Evolutionary conservation across 345 rosid species (phyloP).

Genomic region (Mallotus nudiflorus): DNA sequence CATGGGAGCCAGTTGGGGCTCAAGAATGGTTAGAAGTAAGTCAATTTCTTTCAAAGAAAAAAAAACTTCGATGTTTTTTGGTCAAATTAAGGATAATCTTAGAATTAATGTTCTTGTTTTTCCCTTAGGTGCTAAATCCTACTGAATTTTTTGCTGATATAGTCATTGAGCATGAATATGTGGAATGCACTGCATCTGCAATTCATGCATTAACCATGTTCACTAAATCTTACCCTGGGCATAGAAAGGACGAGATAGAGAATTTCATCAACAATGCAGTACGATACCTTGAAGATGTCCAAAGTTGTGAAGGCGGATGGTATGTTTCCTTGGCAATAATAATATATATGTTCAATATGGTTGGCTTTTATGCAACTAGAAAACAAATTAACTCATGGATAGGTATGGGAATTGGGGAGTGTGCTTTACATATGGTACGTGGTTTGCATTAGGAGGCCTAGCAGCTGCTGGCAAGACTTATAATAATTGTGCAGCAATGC

Average conservation of each 20-base stretch:
- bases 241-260: slow-evolving; percentile 50
- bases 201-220: slow-evolving; percentile 38
- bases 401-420: slow-evolving; percentile 67
- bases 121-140: slow-evolving; percentile 49
- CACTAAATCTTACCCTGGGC: slow-evolving; percentile 44
- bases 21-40: slow-evolving; percentile 37
- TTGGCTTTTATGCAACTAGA: not conserved
- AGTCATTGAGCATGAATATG: slow-evolving; percentile 37
- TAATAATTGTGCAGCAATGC: slow-evolving; percentile 31
- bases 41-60: too few species aligned
- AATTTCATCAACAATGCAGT: slow-evolving; percentile 41
- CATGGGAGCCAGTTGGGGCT: slow-evolving; percentile 52
- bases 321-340: slow-evolving; percentile 6
- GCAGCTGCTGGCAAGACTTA: slow-evolving; percentile 52
- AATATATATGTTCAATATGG: not conserved
- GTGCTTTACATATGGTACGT: slow-evolving; percentile 50
- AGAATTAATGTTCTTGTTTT: too few species aligned
- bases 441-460: slow-evolving; percentile 51
- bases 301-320: slow-evolving; percentile 61
- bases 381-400: not conserved
- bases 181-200: slow-evolving; percentile 58
- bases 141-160: slow-evolving; percentile 41
- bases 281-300: slow-evolving; percentile 37
- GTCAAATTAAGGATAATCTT: too few species aligned
- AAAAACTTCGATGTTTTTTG: too few species aligned